A percentile compares a stretch with the other conserved stretches of the same genome.
Conservation (phyloP, 805 yeast genomes). For the Candida schatavii region DNA sequence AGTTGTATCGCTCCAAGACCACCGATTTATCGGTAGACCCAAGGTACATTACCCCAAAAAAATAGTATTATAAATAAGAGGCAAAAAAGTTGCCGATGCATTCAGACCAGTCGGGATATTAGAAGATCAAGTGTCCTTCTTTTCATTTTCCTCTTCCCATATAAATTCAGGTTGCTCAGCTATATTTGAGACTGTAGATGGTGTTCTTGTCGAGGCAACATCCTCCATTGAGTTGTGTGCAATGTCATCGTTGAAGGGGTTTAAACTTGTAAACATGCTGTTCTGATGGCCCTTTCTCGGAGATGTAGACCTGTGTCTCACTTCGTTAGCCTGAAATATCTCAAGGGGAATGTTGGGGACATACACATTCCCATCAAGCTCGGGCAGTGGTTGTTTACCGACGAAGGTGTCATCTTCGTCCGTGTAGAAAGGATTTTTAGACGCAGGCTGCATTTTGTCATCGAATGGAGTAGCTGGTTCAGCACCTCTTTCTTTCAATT, state of each 20-base stretch:
- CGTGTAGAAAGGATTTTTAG: neutral
- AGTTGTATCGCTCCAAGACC: no score
- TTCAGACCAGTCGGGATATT: no score
- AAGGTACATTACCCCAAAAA: no score
- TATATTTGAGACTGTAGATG: no score
- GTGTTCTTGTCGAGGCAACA: neutral
- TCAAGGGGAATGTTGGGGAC: slow-evolving; percentile 30
- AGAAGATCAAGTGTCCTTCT: no score
- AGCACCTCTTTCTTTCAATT: neutral
- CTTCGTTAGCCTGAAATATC: slow-evolving; percentile 14
- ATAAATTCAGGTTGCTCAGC: no score
- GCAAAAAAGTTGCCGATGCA: no score
- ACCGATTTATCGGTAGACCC: no score
- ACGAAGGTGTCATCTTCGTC: neutral
- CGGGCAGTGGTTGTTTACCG: neutral
- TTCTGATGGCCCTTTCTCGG: neutral
- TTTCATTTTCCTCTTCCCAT: no score
- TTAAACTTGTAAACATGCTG: neutral
- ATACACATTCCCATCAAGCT: slow-evolving; percentile 13
- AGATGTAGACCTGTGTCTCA: neutral
- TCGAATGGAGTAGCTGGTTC: neutral
- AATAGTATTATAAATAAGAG: no score
- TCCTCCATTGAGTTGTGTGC: neutral
- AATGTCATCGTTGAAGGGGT: neutral
- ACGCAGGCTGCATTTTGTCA: neutral